Conservation (phyloP, 2,329 filamentous ascomycete genomes). For the Rugonectria rugulosa region DNA sequence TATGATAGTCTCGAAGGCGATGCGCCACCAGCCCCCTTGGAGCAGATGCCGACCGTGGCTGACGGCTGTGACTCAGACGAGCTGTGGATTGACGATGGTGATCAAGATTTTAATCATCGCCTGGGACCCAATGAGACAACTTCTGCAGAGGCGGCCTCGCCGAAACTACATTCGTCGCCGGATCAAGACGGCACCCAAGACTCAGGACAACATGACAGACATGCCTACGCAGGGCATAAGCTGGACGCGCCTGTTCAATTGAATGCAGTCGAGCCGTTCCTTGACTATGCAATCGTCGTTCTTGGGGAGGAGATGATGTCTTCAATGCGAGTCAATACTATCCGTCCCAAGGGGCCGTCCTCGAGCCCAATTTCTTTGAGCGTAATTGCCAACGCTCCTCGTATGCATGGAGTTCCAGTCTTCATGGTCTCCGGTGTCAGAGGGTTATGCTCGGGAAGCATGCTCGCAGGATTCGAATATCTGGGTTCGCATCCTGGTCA, state of each 20-base stretch:
- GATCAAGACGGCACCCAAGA: too few relatives aligned
- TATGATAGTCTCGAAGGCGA: too few relatives aligned
- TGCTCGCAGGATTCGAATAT: neutral
- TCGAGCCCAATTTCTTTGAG: neutral
- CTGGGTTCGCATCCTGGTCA: neutral
- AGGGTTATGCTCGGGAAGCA: neutral
- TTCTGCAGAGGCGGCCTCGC: neutral
- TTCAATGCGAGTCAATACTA: neutral
- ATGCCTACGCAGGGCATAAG: too few relatives aligned
- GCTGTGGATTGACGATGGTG: neutral
- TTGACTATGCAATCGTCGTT: neutral
- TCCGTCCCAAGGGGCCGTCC: neutral
- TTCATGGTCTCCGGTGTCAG: neutral
- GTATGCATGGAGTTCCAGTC: neutral
- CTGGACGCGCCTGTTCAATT: neutral
- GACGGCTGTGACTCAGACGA: neutral
- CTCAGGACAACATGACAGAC: too few relatives aligned
- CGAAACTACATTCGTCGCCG: neutral
- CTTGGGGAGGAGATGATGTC: neutral
- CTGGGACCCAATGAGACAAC: neutral
- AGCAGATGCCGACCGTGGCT: neutral
- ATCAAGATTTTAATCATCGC: neutral
- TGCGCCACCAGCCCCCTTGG: neutral
- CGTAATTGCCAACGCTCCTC: neutral
- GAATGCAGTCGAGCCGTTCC: neutral